Evolutionary conservation across 805 yeast genomes (phyloP).

Genomic region (Blastobotrys attinorum): DNA sequence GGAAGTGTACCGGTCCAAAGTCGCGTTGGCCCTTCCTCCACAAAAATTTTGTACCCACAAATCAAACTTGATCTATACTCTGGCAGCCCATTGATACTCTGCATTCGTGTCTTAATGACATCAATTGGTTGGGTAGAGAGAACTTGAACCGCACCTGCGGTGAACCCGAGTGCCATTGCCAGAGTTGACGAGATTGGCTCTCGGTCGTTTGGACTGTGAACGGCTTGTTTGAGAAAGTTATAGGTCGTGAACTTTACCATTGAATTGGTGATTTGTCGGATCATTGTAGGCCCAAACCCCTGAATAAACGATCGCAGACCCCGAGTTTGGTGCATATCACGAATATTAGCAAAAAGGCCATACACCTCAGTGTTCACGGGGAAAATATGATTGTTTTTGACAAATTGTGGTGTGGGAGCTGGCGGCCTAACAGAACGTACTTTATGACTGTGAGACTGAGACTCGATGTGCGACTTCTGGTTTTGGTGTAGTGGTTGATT

Average conservation of each 20-base stretch:
- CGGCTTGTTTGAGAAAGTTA: conserved; percentile 62
- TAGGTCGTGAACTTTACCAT: conserved; percentile 80
- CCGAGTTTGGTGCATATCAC: conserved; percentile 60
- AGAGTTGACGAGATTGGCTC: conserved; percentile 25
- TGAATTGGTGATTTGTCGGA: conserved; percentile 72
- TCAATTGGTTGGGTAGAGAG: conserved; percentile 82
- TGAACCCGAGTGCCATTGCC: conserved; percentile 40
- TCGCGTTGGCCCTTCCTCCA: conserved; percentile 34
- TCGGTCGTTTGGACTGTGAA: conserved; percentile 25
- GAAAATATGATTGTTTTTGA: conserved; percentile 13
- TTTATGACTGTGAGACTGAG: not conserved
- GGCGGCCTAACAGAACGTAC: conserved; percentile 19
- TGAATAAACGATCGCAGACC: conserved; percentile 75
- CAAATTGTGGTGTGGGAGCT: conserved; percentile 21
- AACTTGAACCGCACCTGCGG: conserved; percentile 67
- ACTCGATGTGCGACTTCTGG: too few species aligned
- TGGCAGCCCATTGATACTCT: conserved; percentile 39
- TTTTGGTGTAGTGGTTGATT: not conserved
- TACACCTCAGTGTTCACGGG: not conserved
- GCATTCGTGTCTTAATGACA: conserved; percentile 80
- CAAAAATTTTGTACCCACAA: conserved; percentile 29
- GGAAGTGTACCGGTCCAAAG: conserved; percentile 40
- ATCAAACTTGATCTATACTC: conserved; percentile 29
- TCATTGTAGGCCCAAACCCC: conserved; percentile 75
- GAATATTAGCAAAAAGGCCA: conserved; percentile 21